Conservation (phyloP, 768 basidiomycete species). For the Kondoa malvinella region DNA sequence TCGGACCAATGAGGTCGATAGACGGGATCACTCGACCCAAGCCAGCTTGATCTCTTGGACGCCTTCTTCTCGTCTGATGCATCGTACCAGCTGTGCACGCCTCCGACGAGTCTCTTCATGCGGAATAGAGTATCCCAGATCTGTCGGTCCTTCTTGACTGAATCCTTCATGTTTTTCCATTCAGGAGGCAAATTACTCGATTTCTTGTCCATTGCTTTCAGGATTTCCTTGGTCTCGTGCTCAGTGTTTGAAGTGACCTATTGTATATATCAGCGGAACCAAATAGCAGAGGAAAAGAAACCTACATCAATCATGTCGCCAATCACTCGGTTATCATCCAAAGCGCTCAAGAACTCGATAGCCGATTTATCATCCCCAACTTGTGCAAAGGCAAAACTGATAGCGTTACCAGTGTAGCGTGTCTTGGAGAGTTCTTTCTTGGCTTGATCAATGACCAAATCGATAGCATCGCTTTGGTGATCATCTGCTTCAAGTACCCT, state of each 20-base stretch:
- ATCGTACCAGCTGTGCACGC: background rate
- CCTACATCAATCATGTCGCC: background rate
- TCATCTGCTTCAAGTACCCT: background rate
- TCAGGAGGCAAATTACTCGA: background rate
- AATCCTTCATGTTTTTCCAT: conserved; percentile 1
- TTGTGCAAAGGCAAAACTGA: conserved; percentile 1
- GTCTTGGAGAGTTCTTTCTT: background rate
- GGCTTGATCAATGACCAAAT: background rate
- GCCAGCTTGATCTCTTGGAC: background rate
- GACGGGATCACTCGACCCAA: background rate
- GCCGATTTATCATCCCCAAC: background rate
- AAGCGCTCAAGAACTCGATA: background rate
- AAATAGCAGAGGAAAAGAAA: background rate
- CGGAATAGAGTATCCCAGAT: background rate
- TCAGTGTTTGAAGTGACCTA: background rate
- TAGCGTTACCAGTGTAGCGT: background rate
- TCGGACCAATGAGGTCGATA: conserved; percentile 6
- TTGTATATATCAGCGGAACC: background rate
- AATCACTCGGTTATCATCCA: background rate
- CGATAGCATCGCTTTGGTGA: background rate
- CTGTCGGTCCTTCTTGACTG: background rate
- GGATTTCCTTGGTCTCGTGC: background rate
- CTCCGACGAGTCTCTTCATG: conserved; percentile 2
- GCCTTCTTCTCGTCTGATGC: conserved; percentile 1
- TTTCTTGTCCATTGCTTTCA: conserved; percentile 7